Percentiles rank a stretch among this genome's conserved stretches.
phyloP scores from a whole-genome alignment of 1,284 basidiomycete genomes.

The Marasmius fiardii region DNA sequence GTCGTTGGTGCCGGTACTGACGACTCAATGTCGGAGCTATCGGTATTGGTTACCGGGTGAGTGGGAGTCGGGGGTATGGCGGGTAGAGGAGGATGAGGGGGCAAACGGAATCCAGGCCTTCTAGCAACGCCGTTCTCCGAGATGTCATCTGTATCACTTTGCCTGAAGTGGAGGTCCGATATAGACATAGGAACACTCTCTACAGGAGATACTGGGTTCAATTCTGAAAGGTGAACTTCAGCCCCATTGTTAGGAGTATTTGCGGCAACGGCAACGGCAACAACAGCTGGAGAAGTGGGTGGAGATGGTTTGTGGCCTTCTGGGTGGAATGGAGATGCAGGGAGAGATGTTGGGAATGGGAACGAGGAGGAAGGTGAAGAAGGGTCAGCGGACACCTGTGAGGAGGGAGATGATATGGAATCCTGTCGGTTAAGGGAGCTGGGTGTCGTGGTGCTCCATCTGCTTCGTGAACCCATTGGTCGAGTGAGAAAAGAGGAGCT shows the following conservation, averaged over 20 bases:
- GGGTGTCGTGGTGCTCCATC: slow-evolving; percentile 35
- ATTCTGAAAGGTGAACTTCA: slow-evolving; percentile 9
- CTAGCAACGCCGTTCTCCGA: slow-evolving; percentile 25
- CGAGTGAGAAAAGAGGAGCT: slow-evolving; percentile 1
- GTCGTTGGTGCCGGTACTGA: not conserved
- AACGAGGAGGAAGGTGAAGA: slow-evolving; percentile 26
- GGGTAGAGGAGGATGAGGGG: slow-evolving; percentile 52
- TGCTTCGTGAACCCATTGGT: slow-evolving; percentile 15
- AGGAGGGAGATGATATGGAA: slow-evolving; percentile 21
- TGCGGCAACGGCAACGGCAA: slow-evolving; percentile 1
- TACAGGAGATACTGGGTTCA: slow-evolving; percentile 45
- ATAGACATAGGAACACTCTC: slow-evolving; percentile 68
- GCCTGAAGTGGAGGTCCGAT: slow-evolving; percentile 62
- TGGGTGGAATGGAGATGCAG: slow-evolving; percentile 35
- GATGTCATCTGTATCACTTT: slow-evolving; percentile 43
- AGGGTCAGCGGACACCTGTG: too few species aligned
- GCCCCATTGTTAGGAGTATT: not conserved
- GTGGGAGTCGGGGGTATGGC: slow-evolving; percentile 14
- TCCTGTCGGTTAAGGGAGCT: slow-evolving; percentile 19
- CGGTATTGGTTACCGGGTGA: not conserved
- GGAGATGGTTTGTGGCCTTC: slow-evolving; percentile 16
- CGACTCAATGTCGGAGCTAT: not conserved
- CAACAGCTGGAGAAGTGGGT: slow-evolving; percentile 17
- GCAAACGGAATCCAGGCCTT: slow-evolving; percentile 36
- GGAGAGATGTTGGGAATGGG: slow-evolving; percentile 40